Evolutionary conservation across 2,329 filamentous ascomycete species (phyloP), one percentile per base, ranked within the genome.

Genomic region (Claviceps sp.): DNA sequence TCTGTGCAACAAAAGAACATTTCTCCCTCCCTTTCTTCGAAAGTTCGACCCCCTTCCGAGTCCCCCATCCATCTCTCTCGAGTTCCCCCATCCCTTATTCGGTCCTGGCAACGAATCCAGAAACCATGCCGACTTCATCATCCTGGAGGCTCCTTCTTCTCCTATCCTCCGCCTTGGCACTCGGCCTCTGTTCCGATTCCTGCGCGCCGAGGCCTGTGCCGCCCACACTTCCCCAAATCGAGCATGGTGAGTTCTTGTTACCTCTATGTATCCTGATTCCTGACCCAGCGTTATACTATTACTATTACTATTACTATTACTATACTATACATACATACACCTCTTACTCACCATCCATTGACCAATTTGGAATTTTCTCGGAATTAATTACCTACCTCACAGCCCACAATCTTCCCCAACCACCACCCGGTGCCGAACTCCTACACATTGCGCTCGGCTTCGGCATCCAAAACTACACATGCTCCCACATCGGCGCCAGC

Each of bases 381-480:
- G n/a, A n/a, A n/a, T n/a, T n/a, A n/a, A n/a, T n/a, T n/a, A n/a
- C n/a, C n/a, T n/a, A n/a, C n/a, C n/a, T n/a, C n/a, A n/a, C n/a
- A n/a, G n/a, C 62, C 39, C 60, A 59, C 23, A 68, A 78, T 49
- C 74, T 80, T 29, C 63, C 70, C n/a, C 53, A 64, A 4, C 71
- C 71, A 1, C 56, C 72, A 2, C 54, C 65, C 9, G 61, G 61
- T 55, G 59, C 69, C 44, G 62, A 62, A 5, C 67, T 81, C 39
- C 73, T 77, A 62, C 68, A 74, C 67, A 76, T 85, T 55, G 74
- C 72, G 52, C 66, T 85, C 43, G 82, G 81, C 57, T 75, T 82
- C 58, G 82, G 82, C 52, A 76, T 82, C 59, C 82, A 85, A 61
- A 85, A 85, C 74, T 85, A 85, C 71, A 82, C 78, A 39, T 85